A percentile compares a stretch with the other conserved stretches of the same genome.
phyloP scores from a whole-genome alignment of 2,329 filamentous ascomycete genomes.

The Xylariaceae sp. region DNA sequence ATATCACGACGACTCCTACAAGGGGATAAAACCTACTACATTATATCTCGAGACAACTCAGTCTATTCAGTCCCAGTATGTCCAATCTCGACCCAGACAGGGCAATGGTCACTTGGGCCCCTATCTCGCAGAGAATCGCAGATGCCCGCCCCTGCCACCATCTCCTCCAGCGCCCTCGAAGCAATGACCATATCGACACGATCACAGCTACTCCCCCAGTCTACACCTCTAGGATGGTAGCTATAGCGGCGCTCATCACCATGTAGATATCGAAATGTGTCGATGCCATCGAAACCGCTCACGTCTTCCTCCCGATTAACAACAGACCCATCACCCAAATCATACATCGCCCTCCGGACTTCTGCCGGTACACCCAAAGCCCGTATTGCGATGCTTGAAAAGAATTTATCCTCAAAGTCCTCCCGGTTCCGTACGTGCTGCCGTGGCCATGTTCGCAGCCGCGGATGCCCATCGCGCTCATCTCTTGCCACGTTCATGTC shows the following conservation, averaged over 20 bases:
- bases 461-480: constrained; percentile 35
- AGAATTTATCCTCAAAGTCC: constrained; percentile 47
- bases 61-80: no score
- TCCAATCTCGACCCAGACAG: no score
- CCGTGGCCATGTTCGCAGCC: constrained; percentile 36
- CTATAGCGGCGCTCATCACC: constrained; percentile 40
- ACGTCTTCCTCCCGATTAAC: no score
- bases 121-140: constrained; percentile 38
- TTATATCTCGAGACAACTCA: no score
- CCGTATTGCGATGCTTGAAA: no score
- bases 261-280: constrained; percentile 44
- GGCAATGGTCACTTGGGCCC: no score
- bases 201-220: constrained; percentile 49
- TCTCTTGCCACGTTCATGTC: constrained; percentile 20
- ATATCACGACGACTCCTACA: no score
- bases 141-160: constrained; percentile 25
- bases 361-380: no score
- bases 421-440: constrained; percentile 46
- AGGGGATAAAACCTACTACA: no score
- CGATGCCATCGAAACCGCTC: constrained; percentile 31
- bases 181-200: constrained; percentile 48
- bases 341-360: no score
- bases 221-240: constrained; percentile 38
- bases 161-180: constrained; percentile 30
- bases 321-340: no score